These are phyloP conservation scores for Trichoderma hamatum DNA, from an alignment of 2,329 filamentous ascomycete species.

Conservation along the genomic window DNA sequence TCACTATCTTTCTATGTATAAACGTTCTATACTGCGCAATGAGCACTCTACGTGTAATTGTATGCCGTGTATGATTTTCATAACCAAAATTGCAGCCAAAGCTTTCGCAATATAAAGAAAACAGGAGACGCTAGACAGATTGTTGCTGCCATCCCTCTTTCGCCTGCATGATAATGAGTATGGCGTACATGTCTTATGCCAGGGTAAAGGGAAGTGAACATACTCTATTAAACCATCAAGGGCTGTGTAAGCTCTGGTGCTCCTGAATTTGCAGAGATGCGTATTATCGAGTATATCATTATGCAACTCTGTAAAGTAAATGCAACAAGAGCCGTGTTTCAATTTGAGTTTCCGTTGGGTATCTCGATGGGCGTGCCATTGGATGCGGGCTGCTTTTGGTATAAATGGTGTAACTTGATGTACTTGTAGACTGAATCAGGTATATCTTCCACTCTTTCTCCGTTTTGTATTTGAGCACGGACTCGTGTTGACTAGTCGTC, in stretches of 20 bases:
- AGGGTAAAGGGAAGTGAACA: background rate
- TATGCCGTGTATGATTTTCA: background rate
- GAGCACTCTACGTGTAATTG: background rate
- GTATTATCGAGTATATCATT: conserved; percentile 1
- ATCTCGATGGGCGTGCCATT: background rate
- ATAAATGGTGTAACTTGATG: conserved; percentile 65
- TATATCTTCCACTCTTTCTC: conserved; percentile 75
- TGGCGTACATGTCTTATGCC: too few species aligned
- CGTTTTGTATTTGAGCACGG: conserved; percentile 71
- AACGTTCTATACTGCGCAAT: background rate
- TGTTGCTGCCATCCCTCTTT: background rate
- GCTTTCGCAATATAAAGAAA: background rate
- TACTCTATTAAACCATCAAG: conserved; percentile 4
- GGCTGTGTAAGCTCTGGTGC: conserved; percentile 3
- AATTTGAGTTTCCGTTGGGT: conserved; percentile 11
- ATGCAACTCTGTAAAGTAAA: conserved; percentile 6
- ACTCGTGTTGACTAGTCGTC: conserved; percentile 74
- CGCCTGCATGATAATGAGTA: background rate
- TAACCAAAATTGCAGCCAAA: background rate
- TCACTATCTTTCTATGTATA: background rate
- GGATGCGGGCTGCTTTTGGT: conserved; percentile 38
- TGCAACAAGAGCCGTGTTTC: conserved; percentile 2
- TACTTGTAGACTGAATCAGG: conserved; percentile 72
- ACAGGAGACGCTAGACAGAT: background rate
- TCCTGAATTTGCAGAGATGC: background rate